Evolutionary conservation across 164 flowering plant species (phyloP).

Genomic region (Macadamia tetraphylla): DNA sequence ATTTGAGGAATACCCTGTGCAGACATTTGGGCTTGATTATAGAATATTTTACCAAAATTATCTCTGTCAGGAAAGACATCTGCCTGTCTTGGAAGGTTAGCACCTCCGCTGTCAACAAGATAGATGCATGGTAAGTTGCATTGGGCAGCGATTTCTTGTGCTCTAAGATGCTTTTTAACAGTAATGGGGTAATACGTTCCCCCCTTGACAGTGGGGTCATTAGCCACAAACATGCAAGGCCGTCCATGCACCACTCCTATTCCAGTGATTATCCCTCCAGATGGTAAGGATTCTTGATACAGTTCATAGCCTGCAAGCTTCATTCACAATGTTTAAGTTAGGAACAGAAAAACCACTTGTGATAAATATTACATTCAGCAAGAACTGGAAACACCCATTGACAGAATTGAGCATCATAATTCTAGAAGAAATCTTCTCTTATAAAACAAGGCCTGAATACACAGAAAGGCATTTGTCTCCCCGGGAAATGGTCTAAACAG

Average conservation of each 20-base stretch:
- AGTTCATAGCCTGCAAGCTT: constrained; percentile 97
- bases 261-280: constrained; percentile 90
- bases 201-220: constrained; percentile 95
- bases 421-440: not conserved
- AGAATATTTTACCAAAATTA: constrained; percentile 47
- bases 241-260: constrained; percentile 88
- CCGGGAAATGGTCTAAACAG: too few relatives aligned
- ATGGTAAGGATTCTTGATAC: constrained; percentile 79
- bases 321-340: constrained; percentile 13
- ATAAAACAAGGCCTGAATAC: not conserved
- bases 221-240: constrained; percentile 94
- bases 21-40: too few relatives aligned
- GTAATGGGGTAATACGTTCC: constrained; percentile 98
- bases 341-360: not conserved
- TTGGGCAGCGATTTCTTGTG: constrained; percentile 91
- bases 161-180: constrained; percentile 93
- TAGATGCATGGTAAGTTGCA: constrained; percentile 90
- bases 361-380: not conserved
- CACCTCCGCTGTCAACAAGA: constrained; percentile 99
- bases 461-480: too few relatives aligned
- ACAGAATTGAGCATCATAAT: too few relatives aligned
- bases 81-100: constrained; percentile 95
- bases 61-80: constrained; percentile 96
- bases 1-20: too few relatives aligned
- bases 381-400: too few relatives aligned